phyloP scores from a whole-genome alignment of 2,329 filamentous ascomycete genomes.

The Botryotinia calthae region DNA sequence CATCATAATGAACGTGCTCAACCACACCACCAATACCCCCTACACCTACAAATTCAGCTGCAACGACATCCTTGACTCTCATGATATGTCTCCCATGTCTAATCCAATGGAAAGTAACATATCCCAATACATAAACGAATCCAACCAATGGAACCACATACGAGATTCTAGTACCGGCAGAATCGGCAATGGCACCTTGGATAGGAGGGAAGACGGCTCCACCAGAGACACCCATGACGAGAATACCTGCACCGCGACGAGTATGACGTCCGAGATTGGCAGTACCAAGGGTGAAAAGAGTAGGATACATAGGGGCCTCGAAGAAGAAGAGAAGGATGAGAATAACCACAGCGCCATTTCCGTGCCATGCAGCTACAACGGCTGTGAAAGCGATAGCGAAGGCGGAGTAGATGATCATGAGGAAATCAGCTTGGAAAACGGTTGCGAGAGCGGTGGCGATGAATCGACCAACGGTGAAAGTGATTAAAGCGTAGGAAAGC shows the following conservation, averaged over 20 bases:
- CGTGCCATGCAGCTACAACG: conserved; percentile 29
- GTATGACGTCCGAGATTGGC: conserved; percentile 72
- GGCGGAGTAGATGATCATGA: conserved; percentile 65
- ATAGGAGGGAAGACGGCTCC: conserved; percentile 73
- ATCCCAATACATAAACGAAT: conserved; percentile 42
- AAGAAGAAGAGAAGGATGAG: conserved; percentile 73
- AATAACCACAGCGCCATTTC: conserved; percentile 55
- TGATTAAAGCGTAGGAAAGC: conserved; percentile 71
- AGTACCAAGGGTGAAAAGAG: conserved; percentile 75
- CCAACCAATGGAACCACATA: conserved; percentile 46
- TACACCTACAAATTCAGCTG: conserved; percentile 23
- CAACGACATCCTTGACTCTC: conserved; percentile 36
- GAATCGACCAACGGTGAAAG: conserved; percentile 72
- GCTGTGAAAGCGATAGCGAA: conserved; percentile 47
- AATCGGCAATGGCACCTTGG: conserved; percentile 63
- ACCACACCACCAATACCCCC: conserved; percentile 32
- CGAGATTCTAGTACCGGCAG: conserved; percentile 42
- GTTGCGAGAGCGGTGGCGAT: conserved; percentile 49
- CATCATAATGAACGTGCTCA: conserved; percentile 25
- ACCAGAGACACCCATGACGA: conserved; percentile 68
- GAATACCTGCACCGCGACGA: conserved; percentile 71
- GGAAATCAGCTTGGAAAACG: conserved; percentile 46
- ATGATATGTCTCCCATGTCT: conserved; percentile 38
- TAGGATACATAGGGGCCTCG: conserved; percentile 77
- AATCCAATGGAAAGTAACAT: conserved; percentile 39